Base-by-base conservation (phyloP, 495 filamentous ascomycete species). In the Hypoxylon perforatum region DNA sequence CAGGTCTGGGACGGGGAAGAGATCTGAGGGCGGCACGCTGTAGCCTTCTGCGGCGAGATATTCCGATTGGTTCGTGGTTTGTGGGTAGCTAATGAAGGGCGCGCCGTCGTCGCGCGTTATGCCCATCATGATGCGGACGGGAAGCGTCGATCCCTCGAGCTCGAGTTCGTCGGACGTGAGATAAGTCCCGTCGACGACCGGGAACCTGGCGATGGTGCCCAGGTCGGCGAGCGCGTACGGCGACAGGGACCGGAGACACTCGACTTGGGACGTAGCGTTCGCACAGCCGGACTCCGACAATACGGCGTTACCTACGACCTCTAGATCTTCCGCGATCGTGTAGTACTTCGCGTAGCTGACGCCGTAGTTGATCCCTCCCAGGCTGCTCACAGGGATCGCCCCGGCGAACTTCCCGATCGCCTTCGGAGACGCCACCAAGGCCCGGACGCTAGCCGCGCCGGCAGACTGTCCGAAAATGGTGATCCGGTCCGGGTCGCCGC, bases 401-500 rank as follows among this genome's bases (percentile, higher is more conserved):
- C 67, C 74, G 2, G 76, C 67, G 63, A 84, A 86, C 57, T 84
- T 83, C 19, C 78, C 78, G n/a, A 70, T 65, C 0, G 83, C 76
- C 61, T 80, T 80, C 10, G 83, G 83, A 12, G 80, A 82, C 36
- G 81, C 84, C 47, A 86, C 77, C 52, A 87, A 64, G 10, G 84
- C 84, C 18, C 84, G 75, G 0, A 86, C 83, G 23, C 78, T 81
- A 17, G 70, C 83, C 11, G 82, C 83, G 30, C 85, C 85, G 17
- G 85, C 85, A 14, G 78, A 82, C 69, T 86, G 82, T 7, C 86
- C 86, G 49, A 84, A 75, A 75, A 83, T 67, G 70, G 87, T 90
- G 47, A 91, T 83, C 57, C 83, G 80, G 19, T 82, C 74, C 1
- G 81, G 75, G 70, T 91, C 84, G 5, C 89, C 89, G 4, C 87